Percentiles rank a stretch among this genome's conserved stretches.
Evolutionary conservation across 2,329 filamentous ascomycete genomes (phyloP).

Genomic region (Aspergillus terreus): DNA sequence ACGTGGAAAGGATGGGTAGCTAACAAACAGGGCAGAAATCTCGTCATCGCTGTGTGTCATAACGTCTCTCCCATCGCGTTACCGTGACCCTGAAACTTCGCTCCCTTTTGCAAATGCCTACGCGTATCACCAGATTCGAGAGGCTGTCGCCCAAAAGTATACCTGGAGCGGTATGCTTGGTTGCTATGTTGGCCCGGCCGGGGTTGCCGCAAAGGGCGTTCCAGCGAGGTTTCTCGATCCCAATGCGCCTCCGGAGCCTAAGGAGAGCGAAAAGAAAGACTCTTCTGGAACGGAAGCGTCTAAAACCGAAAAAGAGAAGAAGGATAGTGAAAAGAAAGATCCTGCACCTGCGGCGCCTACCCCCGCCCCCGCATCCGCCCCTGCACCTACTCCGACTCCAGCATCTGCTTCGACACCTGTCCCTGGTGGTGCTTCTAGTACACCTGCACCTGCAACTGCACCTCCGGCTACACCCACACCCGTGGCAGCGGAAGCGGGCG

Average conservation of each 20-base stretch:
- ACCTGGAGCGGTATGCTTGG: constrained; percentile 78
- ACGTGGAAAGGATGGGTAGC: background rate
- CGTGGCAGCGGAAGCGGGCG: constrained; percentile 7
- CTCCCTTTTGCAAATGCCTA: constrained; percentile 74
- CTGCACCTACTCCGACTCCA: background rate
- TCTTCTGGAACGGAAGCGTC: constrained; percentile 3
- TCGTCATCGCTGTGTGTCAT: constrained; percentile 67
- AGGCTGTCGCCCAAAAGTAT: constrained; percentile 68
- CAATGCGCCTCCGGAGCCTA: constrained; percentile 13
- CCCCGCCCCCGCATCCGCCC: background rate
- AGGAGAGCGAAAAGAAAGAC: constrained; percentile 9
- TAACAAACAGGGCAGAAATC: constrained; percentile 34
- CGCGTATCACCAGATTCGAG: constrained; percentile 75
- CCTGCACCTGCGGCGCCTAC: background rate
- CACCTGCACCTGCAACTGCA: constrained; percentile 2
- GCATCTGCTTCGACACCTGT: background rate
- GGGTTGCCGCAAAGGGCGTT: constrained; percentile 67
- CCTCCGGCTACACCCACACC: constrained; percentile 5
- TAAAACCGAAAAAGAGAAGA: constrained; percentile 7
- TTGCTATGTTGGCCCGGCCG: constrained; percentile 69
- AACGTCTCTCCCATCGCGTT: constrained; percentile 75
- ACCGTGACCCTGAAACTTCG: constrained; percentile 79
- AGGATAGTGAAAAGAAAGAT: constrained; percentile 8
- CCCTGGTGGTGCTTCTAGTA: background rate
- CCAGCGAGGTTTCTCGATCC: constrained; percentile 65